Percentiles rank a stretch among this genome's conserved stretches.
phyloP scores from a whole-genome alignment of 805 yeast species.

The Myxozyma neglecta region DNA sequence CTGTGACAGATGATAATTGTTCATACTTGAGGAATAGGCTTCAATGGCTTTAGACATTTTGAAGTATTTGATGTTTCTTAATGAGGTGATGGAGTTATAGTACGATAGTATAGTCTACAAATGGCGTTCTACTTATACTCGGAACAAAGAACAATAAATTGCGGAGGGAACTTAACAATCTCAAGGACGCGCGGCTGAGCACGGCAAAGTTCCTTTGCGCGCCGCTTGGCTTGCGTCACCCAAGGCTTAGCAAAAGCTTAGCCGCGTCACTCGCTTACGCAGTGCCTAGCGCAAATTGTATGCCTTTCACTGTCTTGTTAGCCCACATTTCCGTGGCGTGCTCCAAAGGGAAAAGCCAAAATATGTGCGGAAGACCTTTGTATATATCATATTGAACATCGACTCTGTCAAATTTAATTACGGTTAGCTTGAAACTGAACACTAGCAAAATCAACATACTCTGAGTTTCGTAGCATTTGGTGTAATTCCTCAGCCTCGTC shows the following conservation, averaged over 20 bases:
- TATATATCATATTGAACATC: not conserved
- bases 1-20: too few relatives aligned
- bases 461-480: not conserved
- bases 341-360: not conserved
- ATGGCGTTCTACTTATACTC: not conserved
- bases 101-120: too few relatives aligned
- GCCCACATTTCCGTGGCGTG: not conserved
- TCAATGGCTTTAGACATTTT: too few relatives aligned
- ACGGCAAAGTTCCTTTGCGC: not conserved
- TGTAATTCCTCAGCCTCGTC: not conserved
- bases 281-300: not conserved
- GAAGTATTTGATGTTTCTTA: too few relatives aligned
- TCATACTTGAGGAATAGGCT: too few relatives aligned
- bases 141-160: not conserved
- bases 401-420: not conserved
- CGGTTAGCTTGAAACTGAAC: not conserved
- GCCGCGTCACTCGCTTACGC: not conserved
- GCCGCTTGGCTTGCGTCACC: not conserved
- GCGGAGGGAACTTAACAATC: not conserved
- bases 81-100: too few relatives aligned
- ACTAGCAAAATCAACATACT: not conserved
- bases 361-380: conserved; percentile 2
- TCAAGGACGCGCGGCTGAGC: not conserved
- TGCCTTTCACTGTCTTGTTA: not conserved
- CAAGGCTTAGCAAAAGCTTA: not conserved